Conservation (phyloP, 139 green algal genomes). For the Yamagishiella unicocca region DNA sequence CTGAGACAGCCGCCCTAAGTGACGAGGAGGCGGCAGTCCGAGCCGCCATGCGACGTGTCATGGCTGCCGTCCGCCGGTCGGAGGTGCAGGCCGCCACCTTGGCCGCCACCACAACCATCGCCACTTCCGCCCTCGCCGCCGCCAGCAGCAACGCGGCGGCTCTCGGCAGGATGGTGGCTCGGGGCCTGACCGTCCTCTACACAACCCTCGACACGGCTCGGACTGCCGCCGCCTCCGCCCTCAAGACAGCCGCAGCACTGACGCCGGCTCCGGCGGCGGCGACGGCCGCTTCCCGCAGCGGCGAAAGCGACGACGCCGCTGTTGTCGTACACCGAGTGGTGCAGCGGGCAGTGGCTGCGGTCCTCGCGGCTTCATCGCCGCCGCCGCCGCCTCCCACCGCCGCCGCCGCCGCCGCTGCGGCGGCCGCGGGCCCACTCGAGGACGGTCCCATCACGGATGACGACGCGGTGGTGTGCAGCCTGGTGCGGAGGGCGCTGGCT, state of each 20-base stretch:
- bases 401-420: not conserved
- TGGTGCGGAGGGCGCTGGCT: not conserved
- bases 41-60: not conserved
- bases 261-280: no score
- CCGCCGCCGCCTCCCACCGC: not conserved
- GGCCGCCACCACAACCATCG: no score
- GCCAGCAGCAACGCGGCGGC: not conserved
- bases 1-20: no score
- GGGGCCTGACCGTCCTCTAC: not conserved
- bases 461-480: not conserved
- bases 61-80: not conserved
- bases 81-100: no score
- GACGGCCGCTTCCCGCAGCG: no score
- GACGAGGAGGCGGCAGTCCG: not conserved
- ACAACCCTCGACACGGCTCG: not conserved
- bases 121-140: not conserved
- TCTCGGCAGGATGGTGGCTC: not conserved
- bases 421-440: not conserved
- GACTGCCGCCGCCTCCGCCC: not conserved
- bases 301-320: not conserved
- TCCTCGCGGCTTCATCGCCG: not conserved
- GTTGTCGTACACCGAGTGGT: constrained; percentile 1
- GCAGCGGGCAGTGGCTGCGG: not conserved
- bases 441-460: not conserved
- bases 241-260: not conserved